phyloP scores from a whole-genome alignment of 129 eudicot genomes.

The Chrysanthemum lavandulifolium region DNA sequence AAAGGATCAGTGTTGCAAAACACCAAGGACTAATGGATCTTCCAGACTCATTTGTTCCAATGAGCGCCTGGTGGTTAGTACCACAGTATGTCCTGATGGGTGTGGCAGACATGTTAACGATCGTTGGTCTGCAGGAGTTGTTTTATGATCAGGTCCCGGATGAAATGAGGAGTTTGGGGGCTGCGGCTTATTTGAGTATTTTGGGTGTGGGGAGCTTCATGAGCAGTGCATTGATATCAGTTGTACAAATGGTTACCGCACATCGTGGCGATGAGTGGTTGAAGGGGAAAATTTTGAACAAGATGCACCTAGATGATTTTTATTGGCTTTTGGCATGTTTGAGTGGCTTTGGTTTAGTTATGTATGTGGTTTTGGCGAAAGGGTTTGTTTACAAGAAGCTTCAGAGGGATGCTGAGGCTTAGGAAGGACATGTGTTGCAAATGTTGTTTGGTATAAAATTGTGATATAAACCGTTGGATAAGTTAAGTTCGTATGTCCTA shows the following conservation, averaged over 20 bases:
- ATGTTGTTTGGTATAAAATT: no score
- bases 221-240: slow-evolving; percentile 35
- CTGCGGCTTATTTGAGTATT: slow-evolving; percentile 41
- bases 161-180: slow-evolving; percentile 56
- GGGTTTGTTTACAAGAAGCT: slow-evolving; percentile 49
- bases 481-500: no score
- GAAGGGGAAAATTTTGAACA: slow-evolving; percentile 38
- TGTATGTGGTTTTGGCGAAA: slow-evolving; percentile 39
- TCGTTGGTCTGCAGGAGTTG: slow-evolving; percentile 60
- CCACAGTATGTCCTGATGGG: slow-evolving; percentile 48
- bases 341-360: slow-evolving; percentile 35
- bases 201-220: slow-evolving; percentile 50
- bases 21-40: slow-evolving; percentile 33
- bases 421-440: not conserved
- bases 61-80: slow-evolving; percentile 51
- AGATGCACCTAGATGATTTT: slow-evolving; percentile 39
- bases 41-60: slow-evolving; percentile 29
- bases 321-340: slow-evolving; percentile 57
- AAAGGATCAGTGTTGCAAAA: slow-evolving; percentile 35
- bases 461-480: no score
- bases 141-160: slow-evolving; percentile 59
- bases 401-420: slow-evolving; percentile 3
- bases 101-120: slow-evolving; percentile 40
- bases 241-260: slow-evolving; percentile 38
- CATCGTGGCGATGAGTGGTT: slow-evolving; percentile 46